Evolutionary conservation across 2,329 filamentous ascomycete genomes (phyloP).

Genomic region (Ilyonectria robusta): DNA sequence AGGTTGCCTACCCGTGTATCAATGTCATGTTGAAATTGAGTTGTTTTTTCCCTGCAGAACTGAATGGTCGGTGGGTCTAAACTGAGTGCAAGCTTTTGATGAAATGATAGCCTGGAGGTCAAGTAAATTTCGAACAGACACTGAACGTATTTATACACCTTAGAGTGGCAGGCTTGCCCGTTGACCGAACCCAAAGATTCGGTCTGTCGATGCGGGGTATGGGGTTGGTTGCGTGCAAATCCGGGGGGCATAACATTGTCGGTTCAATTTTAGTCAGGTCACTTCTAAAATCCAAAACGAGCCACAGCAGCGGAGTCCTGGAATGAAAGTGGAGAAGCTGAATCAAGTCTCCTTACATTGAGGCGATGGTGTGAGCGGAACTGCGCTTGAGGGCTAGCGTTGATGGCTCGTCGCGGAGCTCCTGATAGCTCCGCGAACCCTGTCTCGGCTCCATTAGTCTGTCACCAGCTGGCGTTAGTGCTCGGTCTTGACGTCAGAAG

Average conservation of each 20-base stretch:
- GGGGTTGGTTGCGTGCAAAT: constrained; percentile 10
- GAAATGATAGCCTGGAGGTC: neutral
- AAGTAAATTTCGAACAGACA: neutral
- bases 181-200: neutral
- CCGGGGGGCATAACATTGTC: constrained; percentile 1
- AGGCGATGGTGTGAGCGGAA: constrained; percentile 9
- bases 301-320: neutral
- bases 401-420: constrained; percentile 13
- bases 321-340: neutral
- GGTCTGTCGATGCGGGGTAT: neutral
- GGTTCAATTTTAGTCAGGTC: neutral
- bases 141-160: neutral
- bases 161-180: neutral
- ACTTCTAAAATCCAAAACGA: neutral
- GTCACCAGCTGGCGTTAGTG: neutral
- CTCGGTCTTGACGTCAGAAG: neutral
- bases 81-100: neutral
- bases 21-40: constrained; percentile 1
- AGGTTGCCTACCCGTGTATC: constrained; percentile 5
- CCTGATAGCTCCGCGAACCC: constrained; percentile 12
- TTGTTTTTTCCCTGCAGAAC: neutral
- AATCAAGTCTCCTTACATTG: neutral
- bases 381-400: constrained; percentile 6
- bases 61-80: neutral
- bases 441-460: neutral